Conservation (phyloP, 176 grass and related monocot species). For the Alopecurus myosuroides region DNA sequence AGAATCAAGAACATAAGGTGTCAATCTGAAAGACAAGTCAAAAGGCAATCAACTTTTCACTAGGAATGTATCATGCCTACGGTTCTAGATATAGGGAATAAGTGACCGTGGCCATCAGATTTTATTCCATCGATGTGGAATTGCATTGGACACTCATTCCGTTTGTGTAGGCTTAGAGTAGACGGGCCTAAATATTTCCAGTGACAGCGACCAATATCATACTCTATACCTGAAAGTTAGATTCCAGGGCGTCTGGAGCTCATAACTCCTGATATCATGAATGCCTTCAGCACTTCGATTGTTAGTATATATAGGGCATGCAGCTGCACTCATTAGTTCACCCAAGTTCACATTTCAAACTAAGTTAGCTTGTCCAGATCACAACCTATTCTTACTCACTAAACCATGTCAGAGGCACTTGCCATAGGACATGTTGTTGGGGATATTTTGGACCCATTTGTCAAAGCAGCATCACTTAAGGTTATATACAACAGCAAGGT, state of each 20-base stretch:
- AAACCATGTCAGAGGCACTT: conserved; percentile 83
- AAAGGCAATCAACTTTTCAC: conserved; percentile 66
- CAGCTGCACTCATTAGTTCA: conserved; percentile 43
- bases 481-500: conserved; percentile 79
- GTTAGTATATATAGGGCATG: conserved; percentile 71
- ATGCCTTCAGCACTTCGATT: conserved; percentile 42
- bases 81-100: conserved; percentile 83
- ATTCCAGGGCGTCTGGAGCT: conserved; percentile 55
- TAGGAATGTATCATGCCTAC: conserved; percentile 43
- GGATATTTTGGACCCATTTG: conserved; percentile 87
- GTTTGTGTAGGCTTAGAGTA: conserved; percentile 44
- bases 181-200: conserved; percentile 40
- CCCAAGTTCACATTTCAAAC: conserved; percentile 31
- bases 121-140: conserved; percentile 71
- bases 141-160: conserved; percentile 29
- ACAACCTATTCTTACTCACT: conserved; percentile 11
- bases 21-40: conserved; percentile 46
- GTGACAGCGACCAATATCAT: conserved; percentile 48
- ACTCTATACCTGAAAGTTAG: conserved; percentile 29
- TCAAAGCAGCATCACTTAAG: conserved; percentile 65
- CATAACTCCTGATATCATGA: conserved; percentile 28
- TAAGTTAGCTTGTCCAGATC: conserved; percentile 19
- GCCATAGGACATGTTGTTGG: conserved; percentile 84
- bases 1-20: conserved; percentile 30
- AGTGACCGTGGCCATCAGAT: conserved; percentile 58